Conservation (phyloP, 257 asterid genomes). For the Solanum lignicaule region DNA sequence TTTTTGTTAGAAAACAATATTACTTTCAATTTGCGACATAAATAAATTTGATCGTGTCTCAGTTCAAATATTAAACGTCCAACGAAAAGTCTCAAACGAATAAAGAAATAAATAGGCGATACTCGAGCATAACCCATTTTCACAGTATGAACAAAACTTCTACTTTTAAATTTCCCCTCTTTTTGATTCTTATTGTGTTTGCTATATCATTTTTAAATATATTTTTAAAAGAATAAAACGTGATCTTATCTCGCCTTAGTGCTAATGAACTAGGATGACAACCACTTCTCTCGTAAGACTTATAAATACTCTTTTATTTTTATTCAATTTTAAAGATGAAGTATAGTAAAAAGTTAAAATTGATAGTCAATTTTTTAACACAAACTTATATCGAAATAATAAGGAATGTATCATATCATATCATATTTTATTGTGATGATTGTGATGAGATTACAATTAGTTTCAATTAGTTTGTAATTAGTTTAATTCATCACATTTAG, state of each 20-base stretch:
- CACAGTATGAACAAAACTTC: background rate
- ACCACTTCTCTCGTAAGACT: no score
- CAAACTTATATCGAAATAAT: background rate
- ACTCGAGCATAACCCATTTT: background rate
- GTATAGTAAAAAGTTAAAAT: background rate
- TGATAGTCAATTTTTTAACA: background rate
- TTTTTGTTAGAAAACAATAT: background rate
- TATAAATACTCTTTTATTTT: no score
- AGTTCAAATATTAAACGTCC: background rate
- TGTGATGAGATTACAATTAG: background rate
- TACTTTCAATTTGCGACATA: background rate
- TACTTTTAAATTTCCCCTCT: background rate
- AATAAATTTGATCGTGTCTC: background rate
- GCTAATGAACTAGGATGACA: no score
- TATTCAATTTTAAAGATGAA: background rate
- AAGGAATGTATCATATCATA: background rate
- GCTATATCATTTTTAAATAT: background rate
- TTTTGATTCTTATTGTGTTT: background rate
- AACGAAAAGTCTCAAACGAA: background rate
- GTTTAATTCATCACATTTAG: no score
- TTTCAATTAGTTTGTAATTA: no score
- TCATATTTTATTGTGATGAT: background rate
- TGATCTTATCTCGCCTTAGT: background rate
- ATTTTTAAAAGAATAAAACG: background rate
- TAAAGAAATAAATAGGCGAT: background rate